A percentile compares a stretch with the other conserved stretches of the same genome.
phyloP scores from a whole-genome alignment of 169 alveolate genomes.

The Plasmodium vivax region DNA sequence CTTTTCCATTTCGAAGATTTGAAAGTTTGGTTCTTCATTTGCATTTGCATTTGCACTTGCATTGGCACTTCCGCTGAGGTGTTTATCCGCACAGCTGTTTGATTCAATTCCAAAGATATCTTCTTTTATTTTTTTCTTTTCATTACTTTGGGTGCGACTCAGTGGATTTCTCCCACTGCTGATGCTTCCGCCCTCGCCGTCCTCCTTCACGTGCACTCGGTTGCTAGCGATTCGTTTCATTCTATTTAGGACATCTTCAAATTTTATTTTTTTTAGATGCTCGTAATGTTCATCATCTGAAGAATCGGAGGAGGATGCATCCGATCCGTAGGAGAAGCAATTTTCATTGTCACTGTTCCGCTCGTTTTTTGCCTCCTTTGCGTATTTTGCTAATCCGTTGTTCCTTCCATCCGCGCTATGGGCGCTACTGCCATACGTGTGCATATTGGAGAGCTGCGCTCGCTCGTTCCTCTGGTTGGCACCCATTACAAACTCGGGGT shows the following conservation, averaged over 20 bases:
- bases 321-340: slow-evolving; percentile 27
- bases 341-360: not conserved
- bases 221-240: slow-evolving; percentile 49
- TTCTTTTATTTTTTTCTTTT: not conserved
- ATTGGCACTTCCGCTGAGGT: not conserved
- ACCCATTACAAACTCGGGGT: not conserved
- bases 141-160: not conserved
- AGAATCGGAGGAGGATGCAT: not conserved
- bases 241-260: slow-evolving; percentile 55
- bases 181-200: not conserved
- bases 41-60: no score
- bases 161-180: not conserved
- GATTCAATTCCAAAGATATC: not conserved
- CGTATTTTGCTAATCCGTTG: not conserved
- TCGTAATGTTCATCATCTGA: slow-evolving; percentile 15
- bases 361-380: slow-evolving; percentile 8
- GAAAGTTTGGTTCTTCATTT: slow-evolving; percentile 7
- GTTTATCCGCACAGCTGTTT: not conserved
- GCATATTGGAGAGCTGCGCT: not conserved
- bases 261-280: slow-evolving; percentile 34
- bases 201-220: slow-evolving; percentile 2
- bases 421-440: not conserved
- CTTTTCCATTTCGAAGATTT: slow-evolving; percentile 31
- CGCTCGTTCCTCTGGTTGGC: not conserved
- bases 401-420: not conserved